Evolutionary conservation across 2,329 filamentous ascomycete species (phyloP).

Genomic region (Myriosclerotinia scirpicola): DNA sequence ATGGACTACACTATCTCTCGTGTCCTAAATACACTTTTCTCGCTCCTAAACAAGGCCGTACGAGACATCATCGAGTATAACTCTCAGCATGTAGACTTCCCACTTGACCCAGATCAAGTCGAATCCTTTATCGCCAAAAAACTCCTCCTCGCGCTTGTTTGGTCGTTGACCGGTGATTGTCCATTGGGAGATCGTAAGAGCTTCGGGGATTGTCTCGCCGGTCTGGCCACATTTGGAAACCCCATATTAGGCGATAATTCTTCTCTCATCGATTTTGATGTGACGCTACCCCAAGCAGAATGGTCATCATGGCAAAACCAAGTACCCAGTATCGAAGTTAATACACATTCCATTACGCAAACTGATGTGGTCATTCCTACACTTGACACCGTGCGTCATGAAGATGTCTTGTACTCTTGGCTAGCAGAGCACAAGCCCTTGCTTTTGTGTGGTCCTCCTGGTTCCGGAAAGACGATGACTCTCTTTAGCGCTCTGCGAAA

Average conservation of each 20-base stretch:
- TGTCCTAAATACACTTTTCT: conserved; percentile 90
- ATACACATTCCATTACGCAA: conserved; percentile 96
- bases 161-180: conserved; percentile 95
- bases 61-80: conserved; percentile 96
- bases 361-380: conserved; percentile 99
- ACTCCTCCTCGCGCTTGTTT: conserved; percentile 85
- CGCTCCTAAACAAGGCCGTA: conserved; percentile 89
- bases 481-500: conserved; percentile 96
- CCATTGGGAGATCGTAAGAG: conserved; percentile 81
- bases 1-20: conserved; percentile 97
- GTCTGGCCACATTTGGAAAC: conserved; percentile 81
- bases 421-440: conserved; percentile 97
- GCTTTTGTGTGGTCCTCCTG: conserved; percentile 92
- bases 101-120: conserved; percentile 83
- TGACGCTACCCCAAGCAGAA: conserved; percentile 79
- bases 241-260: conserved; percentile 74
- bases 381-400: conserved; percentile 92
- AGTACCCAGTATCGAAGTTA: conserved; percentile 92
- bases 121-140: conserved; percentile 93
- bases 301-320: conserved; percentile 95
- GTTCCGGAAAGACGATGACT: conserved; percentile 99
- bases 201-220: conserved; percentile 82
- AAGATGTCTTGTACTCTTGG: conserved; percentile 99
- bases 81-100: conserved; percentile 88
- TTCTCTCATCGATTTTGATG: conserved; percentile 95